A percentile compares a stretch with the other conserved stretches of the same genome.
These are phyloP conservation scores for Lepidium didymum DNA, from an alignment of 345 rosid genomes.

Conservation along the genomic window DNA sequence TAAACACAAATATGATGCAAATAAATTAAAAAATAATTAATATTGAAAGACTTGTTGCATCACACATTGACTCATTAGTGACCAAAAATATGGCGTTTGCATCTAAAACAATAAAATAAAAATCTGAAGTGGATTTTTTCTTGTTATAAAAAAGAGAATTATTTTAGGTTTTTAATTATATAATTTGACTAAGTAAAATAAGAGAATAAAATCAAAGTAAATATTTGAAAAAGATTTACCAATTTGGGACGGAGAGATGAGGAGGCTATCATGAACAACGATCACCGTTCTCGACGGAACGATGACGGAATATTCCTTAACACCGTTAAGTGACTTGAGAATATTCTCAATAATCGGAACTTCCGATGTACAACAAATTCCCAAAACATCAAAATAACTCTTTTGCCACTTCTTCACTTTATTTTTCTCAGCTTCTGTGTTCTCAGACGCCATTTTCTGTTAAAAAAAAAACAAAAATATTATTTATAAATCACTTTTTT, in stretches of 20 bases:
- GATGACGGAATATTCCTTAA: conserved; percentile 57
- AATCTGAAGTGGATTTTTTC: not conserved
- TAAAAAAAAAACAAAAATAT: no score
- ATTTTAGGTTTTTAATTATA: not conserved
- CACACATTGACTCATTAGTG: not conserved
- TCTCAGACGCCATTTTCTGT: conserved; percentile 11
- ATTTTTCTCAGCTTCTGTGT: conserved; percentile 11
- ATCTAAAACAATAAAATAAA: not conserved
- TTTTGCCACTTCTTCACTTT: conserved; percentile 42
- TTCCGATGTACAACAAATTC: conserved; percentile 88
- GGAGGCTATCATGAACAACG: conserved; percentile 70
- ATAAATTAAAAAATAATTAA: not conserved
- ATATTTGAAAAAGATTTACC: conserved; percentile 35
- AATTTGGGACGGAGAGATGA: conserved; percentile 67
- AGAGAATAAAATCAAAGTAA: not conserved
- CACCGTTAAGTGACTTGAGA: conserved; percentile 60
- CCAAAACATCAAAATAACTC: conserved; percentile 88
- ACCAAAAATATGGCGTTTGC: not conserved
- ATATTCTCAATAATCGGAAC: conserved; percentile 64
- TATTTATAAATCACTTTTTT: no score
- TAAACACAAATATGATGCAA: not conserved
- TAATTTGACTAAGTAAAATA: not conserved
- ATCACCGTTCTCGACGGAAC: conserved; percentile 79
- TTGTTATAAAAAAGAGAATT: not conserved
- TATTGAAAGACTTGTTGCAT: not conserved